phyloP scores from a whole-genome alignment of 1,284 basidiomycete species.

The Lentinula novae-zelandiae region DNA sequence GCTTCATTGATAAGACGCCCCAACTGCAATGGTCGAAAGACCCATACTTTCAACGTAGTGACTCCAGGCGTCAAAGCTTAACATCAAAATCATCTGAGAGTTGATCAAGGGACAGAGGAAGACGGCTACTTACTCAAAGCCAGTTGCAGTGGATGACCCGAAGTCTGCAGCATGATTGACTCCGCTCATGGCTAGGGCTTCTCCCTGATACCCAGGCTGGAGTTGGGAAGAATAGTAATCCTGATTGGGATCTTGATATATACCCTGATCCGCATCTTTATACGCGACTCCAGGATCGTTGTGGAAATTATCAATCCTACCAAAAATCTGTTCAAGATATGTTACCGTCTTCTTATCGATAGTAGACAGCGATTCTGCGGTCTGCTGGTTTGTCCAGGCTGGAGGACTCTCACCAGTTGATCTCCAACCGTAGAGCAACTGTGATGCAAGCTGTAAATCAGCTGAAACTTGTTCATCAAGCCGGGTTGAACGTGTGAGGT shows the following conservation, averaged over 20 bases:
- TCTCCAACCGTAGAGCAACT: constrained; percentile 5
- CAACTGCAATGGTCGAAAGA: not conserved
- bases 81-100: not conserved
- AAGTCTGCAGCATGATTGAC: not conserved
- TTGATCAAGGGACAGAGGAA: not conserved
- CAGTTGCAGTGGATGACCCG: not conserved
- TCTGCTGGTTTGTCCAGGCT: constrained; percentile 2
- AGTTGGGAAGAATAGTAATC: constrained; percentile 1
- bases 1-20: not conserved
- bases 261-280: not conserved
- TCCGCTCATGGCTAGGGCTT: not conserved
- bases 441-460: constrained; percentile 3
- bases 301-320: not conserved
- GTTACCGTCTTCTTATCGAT: constrained; percentile 3
- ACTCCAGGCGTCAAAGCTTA: constrained; percentile 10
- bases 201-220: not conserved
- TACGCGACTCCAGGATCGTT: not conserved
- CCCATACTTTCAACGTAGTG: constrained; percentile 9
- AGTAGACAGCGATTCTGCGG: not conserved
- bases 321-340: constrained; percentile 4
- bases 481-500: not conserved
- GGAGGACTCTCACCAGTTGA: not conserved
- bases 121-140: constrained; percentile 5
- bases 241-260: not conserved
- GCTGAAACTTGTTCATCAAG: not conserved